Evolutionary conservation across 2,329 filamentous ascomycete genomes (phyloP).

Genomic region (Scolecobasidium constrictum): DNA sequence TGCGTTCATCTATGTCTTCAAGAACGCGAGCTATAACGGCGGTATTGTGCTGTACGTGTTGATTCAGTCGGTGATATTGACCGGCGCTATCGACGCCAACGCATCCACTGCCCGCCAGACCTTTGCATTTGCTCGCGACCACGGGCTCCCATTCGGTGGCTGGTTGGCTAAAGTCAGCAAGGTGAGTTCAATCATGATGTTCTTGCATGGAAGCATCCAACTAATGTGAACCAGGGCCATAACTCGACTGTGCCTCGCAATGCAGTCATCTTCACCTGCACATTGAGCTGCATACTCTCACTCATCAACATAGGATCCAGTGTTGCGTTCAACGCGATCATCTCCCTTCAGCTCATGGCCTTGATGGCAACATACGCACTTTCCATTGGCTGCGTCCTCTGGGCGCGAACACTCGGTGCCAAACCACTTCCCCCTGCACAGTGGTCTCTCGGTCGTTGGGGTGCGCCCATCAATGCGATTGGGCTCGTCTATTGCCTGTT

Average conservation of each 20-base stretch:
- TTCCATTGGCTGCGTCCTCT: constrained; percentile 20
- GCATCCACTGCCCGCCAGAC: constrained; percentile 16
- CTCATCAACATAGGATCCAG: constrained; percentile 31
- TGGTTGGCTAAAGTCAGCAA: constrained; percentile 18
- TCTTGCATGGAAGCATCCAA: neutral
- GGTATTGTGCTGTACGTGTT: constrained; percentile 17
- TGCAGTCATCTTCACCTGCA: constrained; percentile 18
- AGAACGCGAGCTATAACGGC: constrained; percentile 15
- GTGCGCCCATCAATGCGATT: constrained; percentile 25
- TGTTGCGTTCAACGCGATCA: constrained; percentile 29
- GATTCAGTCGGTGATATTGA: constrained; percentile 15
- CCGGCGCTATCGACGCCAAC: constrained; percentile 17
- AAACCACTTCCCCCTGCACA: constrained; percentile 18
- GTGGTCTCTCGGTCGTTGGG: constrained; percentile 27
- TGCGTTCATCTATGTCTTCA: constrained; percentile 26
- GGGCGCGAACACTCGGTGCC: constrained; percentile 16
- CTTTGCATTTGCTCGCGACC: constrained; percentile 19
- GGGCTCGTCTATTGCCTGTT: constrained; percentile 23
- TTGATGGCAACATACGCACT: constrained; percentile 23
- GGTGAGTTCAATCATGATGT: constrained; percentile 17
- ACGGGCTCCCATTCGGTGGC: constrained; percentile 16
- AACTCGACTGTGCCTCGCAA: constrained; percentile 14
- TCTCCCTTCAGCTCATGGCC: constrained; percentile 21
- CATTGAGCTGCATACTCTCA: constrained; percentile 22
- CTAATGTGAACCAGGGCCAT: neutral